These are phyloP conservation scores for Termitomyces sp. DNA, from an alignment of 768 basidiomycete genomes.

Conservation along the genomic window DNA sequence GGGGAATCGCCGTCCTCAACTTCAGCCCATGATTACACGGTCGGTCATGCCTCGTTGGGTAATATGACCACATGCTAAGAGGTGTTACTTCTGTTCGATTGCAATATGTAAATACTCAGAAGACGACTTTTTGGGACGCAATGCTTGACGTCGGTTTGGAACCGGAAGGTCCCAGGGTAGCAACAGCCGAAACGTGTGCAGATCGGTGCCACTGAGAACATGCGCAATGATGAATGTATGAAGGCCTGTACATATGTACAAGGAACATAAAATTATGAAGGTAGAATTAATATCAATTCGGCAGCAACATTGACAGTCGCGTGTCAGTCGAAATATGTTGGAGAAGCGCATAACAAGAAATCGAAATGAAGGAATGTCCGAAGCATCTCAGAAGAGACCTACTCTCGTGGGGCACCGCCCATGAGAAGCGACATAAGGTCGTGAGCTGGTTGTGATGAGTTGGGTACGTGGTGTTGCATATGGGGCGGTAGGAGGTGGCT, in stretches of 20 bases:
- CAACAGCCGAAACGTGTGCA: constrained; percentile 11
- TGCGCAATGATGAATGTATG: constrained; percentile 17
- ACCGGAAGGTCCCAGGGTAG: constrained; percentile 7
- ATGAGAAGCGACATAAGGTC: constrained; percentile 85
- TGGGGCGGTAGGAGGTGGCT: constrained; percentile 50
- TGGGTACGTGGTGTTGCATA: constrained; percentile 50
- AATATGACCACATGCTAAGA: not conserved
- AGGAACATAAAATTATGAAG: constrained; percentile 11
- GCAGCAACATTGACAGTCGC: constrained; percentile 1
- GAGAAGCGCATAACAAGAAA: constrained; percentile 2
- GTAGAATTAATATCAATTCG: constrained; percentile 10
- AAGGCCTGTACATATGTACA: constrained; percentile 12
- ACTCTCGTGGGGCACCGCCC: constrained; percentile 70
- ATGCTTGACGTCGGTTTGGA: constrained; percentile 3
- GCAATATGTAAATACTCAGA: not conserved
- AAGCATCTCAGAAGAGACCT: constrained; percentile 24
- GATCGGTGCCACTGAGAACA: constrained; percentile 8
- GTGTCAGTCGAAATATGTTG: constrained; percentile 6
- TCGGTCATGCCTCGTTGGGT: no score
- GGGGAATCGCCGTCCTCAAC: not conserved
- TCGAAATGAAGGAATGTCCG: constrained; percentile 11
- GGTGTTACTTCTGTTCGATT: not conserved
- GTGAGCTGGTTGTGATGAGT: constrained; percentile 53
- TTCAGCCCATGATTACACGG: not conserved
- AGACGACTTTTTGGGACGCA: not conserved